Base-by-base conservation (phyloP, 768 basidiomycete species). In the Termitomyces sp. region DNA sequence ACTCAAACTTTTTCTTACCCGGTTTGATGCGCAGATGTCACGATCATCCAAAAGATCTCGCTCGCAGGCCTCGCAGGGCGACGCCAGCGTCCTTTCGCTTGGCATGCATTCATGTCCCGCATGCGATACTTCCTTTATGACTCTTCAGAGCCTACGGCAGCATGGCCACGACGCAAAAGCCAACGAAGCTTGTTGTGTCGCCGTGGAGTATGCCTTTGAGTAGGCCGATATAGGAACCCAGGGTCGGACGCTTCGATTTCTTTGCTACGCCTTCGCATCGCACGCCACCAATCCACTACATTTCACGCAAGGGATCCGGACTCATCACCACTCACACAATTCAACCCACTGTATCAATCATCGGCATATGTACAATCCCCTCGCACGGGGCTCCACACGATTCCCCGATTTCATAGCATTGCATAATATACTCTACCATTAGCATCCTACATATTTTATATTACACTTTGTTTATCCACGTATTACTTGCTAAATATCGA, bases 131-230 rank as follows among this genome's bases (percentile, higher is more conserved):
- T 80, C 75, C 60, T 90, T 91, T 67, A 69, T 79, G 49, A 80
- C 84, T 10, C 77, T 69, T n/a, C 78, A 84, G 54, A 72, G 78
- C 63, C 78, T 91, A 13, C 79, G 78, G 53, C 80, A 80, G 60
- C 88, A 91, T 65, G 88, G 84, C 22, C 73, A 65, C 41, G 72
- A 77, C n/a, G 71, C 77, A 10, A 69, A 73, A 29, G 73, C 76
- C n/a, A 81, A 81, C 65, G 86, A 88, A 65, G 89, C 88, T 7
- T 91, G 89, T 65, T 81, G 79, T 57, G 79, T 79, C 52, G 88
- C 88, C 12, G 88, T 90, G 65, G 83, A 85, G 61, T 91, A 91
- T 69, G 81, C 82, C 24, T 82, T 90, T 57, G 89, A 91, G 68
- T 66, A 58, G 61, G 51, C 47, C 9, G 18, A 54, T 33, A 36